A percentile compares a stretch with the other conserved stretches of the same genome.
Conservation (phyloP, 805 yeast genomes). For the Kuraishia floccosa region DNA sequence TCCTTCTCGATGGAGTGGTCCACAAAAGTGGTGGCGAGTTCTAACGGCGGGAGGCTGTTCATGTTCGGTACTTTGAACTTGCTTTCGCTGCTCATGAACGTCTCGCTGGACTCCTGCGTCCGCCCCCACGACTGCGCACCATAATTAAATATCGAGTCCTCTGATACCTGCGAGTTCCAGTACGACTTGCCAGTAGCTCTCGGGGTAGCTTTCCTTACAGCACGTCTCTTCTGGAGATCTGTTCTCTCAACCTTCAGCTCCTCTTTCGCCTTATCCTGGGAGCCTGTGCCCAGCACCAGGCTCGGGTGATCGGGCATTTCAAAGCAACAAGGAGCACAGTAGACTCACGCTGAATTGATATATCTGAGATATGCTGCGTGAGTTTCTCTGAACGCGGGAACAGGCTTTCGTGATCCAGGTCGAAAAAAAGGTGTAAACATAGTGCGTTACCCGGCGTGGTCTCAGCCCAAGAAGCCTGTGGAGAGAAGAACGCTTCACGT, state of each 20-base stretch:
- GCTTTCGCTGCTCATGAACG: background rate
- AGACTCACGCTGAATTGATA: too few species aligned
- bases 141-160: background rate
- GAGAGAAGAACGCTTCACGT: too few species aligned
- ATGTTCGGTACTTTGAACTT: background rate
- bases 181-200: background rate
- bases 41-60: constrained; percentile 25
- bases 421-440: too few species aligned
- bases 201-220: background rate
- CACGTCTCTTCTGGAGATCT: constrained; percentile 3
- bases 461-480: too few species aligned
- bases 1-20: constrained; percentile 45
- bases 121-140: background rate
- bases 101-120: background rate
- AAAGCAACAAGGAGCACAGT: too few species aligned
- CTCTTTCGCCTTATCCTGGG: too few species aligned
- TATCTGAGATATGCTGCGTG: too few species aligned
- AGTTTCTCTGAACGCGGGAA: too few species aligned
- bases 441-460: too few species aligned
- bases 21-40: constrained; percentile 55
- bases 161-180: background rate
- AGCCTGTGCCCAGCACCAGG: too few species aligned
- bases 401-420: too few species aligned
- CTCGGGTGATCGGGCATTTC: too few species aligned
- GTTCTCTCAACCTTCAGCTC: constrained; percentile 3